Evolutionary conservation across 352 stramenopile genomes (phyloP), one percentile per base, ranked within the genome.

Genomic region (Blastocystis sp.): DNA sequence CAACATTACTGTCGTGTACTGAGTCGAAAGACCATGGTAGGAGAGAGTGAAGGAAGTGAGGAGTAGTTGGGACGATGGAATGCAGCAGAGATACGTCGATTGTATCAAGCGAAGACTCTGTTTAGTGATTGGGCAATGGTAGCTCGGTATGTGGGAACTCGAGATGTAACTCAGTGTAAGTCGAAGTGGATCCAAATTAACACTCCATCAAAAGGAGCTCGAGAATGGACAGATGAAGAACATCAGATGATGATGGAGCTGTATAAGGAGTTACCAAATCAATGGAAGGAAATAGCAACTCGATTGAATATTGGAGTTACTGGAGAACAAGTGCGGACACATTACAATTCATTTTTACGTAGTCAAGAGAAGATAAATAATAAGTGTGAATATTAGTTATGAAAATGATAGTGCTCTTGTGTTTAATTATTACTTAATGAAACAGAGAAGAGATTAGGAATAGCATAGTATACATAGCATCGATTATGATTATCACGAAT

Each of bases 391-490:
- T n/a, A n/a, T n/a, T n/a, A n/a, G n/a, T n/a, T n/a, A n/a, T 21
- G 24, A 24, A 59, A 59, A 24, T 59, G 21, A 59, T 59, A 59
- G 52, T 24, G 21, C 52, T 24, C 21, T 24, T 59, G 52, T 59
- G 21, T 59, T 24, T 59, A 24, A 24, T 59, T 59, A 71, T 35
- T n/a, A 32, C 24, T 46, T n/a, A 32, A 59, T 63, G 43, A 80
- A 83, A 83, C 71, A 83, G 6, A 42, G 21, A 43, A 83, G 11
- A 65, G 54, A 42, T 83, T 65, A 49, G 29, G 16, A 49, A 83
- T 54, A 9, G 65, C 71, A 67, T 83, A 83, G 21, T 49, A 83
- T 16, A 83, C 29, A 52, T 49, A 63, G 29, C 42, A 83, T 24
- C 66, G 43, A 16, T 43, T 49, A 4, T 37, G 24, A 29, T 42